Evolutionary conservation across 75 land plant genomes (phyloP).

Genomic region (Pseudotsuga menziesii): DNA sequence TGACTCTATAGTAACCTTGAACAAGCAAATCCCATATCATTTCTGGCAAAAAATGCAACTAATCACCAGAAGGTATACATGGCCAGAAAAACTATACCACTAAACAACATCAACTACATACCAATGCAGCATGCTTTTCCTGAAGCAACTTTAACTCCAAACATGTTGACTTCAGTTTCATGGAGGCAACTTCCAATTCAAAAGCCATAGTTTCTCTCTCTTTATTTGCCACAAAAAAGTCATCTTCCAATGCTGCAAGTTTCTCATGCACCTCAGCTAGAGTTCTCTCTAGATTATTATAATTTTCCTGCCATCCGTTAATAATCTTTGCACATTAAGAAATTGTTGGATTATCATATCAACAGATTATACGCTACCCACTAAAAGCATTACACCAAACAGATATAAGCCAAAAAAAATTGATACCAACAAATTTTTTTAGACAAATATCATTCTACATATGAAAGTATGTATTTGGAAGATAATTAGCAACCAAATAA

Average conservation of each 20-base stretch:
- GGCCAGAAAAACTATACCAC: neutral
- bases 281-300: slow-evolving; percentile 48
- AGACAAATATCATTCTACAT: too few relatives aligned
- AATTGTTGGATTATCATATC: neutral
- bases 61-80: neutral
- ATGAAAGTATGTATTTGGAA: too few relatives aligned
- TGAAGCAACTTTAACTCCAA: slow-evolving; percentile 32
- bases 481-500: too few relatives aligned
- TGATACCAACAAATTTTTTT: too few relatives aligned
- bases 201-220: slow-evolving; percentile 45
- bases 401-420: too few relatives aligned
- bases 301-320: slow-evolving; percentile 35
- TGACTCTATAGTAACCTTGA: neutral
- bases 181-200: slow-evolving; percentile 34
- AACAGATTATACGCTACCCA: too few relatives aligned
- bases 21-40: neutral
- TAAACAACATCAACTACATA: slow-evolving; percentile 16
- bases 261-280: slow-evolving; percentile 50
- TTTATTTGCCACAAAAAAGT: slow-evolving; percentile 23
- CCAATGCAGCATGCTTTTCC: slow-evolving; percentile 43
- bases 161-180: slow-evolving; percentile 25
- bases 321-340: neutral
- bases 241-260: slow-evolving; percentile 51
- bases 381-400: too few relatives aligned
- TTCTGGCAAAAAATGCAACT: neutral